phyloP scores from a whole-genome alignment of 2,329 filamentous ascomycete species.

The Verticillium isaacii region DNA sequence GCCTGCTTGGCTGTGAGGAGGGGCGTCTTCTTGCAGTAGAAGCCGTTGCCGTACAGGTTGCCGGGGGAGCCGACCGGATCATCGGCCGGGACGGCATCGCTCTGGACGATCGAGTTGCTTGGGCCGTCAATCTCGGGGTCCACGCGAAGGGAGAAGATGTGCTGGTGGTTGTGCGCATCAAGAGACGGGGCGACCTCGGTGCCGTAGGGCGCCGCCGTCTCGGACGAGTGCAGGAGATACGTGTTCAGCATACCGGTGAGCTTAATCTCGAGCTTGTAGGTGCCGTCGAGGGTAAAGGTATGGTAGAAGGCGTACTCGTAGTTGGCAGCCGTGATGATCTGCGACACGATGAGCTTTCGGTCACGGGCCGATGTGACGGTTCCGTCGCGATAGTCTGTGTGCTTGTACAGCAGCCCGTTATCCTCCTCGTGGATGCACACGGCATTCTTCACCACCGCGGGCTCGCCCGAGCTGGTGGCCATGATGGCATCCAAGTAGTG shows the following conservation, averaged over 20 bases:
- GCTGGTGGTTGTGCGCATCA: slow-evolving; percentile 52
- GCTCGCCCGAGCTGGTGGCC: slow-evolving; percentile 47
- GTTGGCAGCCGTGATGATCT: slow-evolving; percentile 45
- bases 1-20: slow-evolving; percentile 5
- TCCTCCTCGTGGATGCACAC: slow-evolving; percentile 68
- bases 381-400: slow-evolving; percentile 62
- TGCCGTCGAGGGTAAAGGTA: slow-evolving; percentile 59
- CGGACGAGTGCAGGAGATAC: slow-evolving; percentile 27
- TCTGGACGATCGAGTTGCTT: slow-evolving; percentile 35
- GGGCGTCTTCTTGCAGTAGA: slow-evolving; percentile 26
- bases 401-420: slow-evolving; percentile 65
- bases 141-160: slow-evolving; percentile 47
- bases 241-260: slow-evolving; percentile 60
- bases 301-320: slow-evolving; percentile 67
- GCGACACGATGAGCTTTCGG: slow-evolving; percentile 4
- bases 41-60: slow-evolving; percentile 46
- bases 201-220: slow-evolving; percentile 36
- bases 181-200: slow-evolving; percentile 48
- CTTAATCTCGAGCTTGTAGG: slow-evolving; percentile 55
- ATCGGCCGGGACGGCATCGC: slow-evolving; percentile 1
- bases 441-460: slow-evolving; percentile 49
- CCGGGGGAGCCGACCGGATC: slow-evolving; percentile 21
- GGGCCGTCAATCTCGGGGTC: slow-evolving; percentile 50
- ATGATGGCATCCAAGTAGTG: slow-evolving; percentile 47
- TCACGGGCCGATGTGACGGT: slow-evolving; percentile 50